Base-by-base conservation (phyloP, 352 stramenopile genomes). In the Pythium vanterpoolii region DNA sequence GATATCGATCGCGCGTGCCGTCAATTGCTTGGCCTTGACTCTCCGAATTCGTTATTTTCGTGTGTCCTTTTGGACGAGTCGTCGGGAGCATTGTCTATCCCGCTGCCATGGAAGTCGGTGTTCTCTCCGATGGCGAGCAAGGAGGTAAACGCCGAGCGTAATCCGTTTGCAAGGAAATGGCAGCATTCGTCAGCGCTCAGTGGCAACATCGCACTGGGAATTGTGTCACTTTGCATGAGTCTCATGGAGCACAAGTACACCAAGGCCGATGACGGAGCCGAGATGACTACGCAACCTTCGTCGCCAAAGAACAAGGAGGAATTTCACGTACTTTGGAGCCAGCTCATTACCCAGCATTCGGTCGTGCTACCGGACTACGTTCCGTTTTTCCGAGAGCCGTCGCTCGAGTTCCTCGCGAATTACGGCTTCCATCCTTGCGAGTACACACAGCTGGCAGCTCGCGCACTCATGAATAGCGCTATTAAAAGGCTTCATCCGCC, bases 291-390 rank as follows among this genome's bases (percentile, higher is more conserved):
- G 0, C 39, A 47, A 0, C 67, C 57, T 1, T 62, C 71, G 0
- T 84, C 74, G 14, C 74, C 74, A 8, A 76, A 63, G 28, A 89
- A 89, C 66, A 90, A 90, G 47, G 81, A 93, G 63, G 78, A 90
- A 53, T 92, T 93, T 39, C 86, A 93, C 66, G 74, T 92, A 11
- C 61, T 95, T 3, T 95, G 86, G 86, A 95, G 86, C 48, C 86
- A 93, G 56, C 62, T 95, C 1, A 90, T 95, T 39, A 95, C 86
- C 1, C 86, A 93, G 46, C 82, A 93, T 55, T 90, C 83, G 14
- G 78, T 95, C 2, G 81, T 89, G 5, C 62, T 95, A 8, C 82
- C 86, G 5, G 83, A 93, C 34, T 86, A 84, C 28, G 71, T 92
- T 5, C 71, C 75, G 31, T 62, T 72, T 26, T 92, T 89, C 44